Evolutionary conservation across 768 basidiomycete genomes (phyloP).

Genomic region (Rubroboletus pulcherrimus): DNA sequence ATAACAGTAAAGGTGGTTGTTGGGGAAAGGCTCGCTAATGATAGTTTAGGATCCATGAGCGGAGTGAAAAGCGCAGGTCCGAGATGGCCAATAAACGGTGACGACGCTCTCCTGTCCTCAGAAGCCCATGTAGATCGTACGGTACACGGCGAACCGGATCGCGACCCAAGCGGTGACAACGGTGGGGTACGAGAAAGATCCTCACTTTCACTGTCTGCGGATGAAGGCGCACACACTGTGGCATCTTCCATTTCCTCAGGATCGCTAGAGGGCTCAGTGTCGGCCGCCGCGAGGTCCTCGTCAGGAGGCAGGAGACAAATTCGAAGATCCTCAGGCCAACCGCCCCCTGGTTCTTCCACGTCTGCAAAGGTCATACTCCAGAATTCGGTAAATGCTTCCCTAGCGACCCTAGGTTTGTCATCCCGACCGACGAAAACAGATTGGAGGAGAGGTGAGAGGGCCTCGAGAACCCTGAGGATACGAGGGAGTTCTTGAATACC

Average conservation of each 20-base stretch:
- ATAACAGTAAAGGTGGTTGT: background rate
- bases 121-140: background rate
- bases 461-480: constrained; percentile 39
- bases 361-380: constrained; percentile 52
- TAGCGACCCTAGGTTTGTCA: constrained; percentile 42
- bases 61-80: constrained; percentile 28
- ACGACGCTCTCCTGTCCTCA: background rate
- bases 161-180: constrained; percentile 2
- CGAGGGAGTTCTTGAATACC: constrained; percentile 46
- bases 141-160: constrained; percentile 3
- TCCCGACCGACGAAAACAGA: constrained; percentile 53
- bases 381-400: constrained; percentile 56
- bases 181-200: constrained; percentile 6
- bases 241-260: constrained; percentile 21
- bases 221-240: constrained; percentile 2
- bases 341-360: constrained; percentile 38
- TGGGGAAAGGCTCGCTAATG: constrained; percentile 7
- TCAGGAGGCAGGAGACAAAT: constrained; percentile 28
- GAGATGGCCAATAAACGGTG: constrained; percentile 26
- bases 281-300: background rate
- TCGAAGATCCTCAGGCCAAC: constrained; percentile 52
- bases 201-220: constrained; percentile 1
- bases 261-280: constrained; percentile 25
- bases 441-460: constrained; percentile 48
- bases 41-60: background rate